Percentiles rank a stretch among this genome's conserved stretches.
phyloP scores from a whole-genome alignment of 1,284 basidiomycete species.

The Cutaneotrichosporon daszewskae region DNA sequence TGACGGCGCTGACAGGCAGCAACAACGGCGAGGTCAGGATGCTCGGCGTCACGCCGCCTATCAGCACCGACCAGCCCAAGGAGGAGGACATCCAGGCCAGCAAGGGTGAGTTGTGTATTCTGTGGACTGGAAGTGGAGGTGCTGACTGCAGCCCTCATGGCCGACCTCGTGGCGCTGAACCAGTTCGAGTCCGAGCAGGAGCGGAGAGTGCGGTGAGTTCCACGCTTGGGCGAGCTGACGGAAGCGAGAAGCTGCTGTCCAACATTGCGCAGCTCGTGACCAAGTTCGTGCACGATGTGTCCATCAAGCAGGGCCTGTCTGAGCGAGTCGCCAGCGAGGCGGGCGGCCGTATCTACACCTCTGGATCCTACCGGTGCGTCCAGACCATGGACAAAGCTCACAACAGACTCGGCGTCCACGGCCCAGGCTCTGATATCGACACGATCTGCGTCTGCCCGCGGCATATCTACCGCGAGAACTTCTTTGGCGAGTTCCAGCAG shows the following conservation, averaged over 20 bases:
- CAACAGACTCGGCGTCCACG: slow-evolving; percentile 77
- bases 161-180: slow-evolving; percentile 78
- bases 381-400: not conserved
- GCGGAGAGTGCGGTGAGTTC: slow-evolving; percentile 72
- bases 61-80: slow-evolving; percentile 66
- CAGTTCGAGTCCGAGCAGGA: slow-evolving; percentile 90
- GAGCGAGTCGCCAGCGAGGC: slow-evolving; percentile 78
- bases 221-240: not conserved
- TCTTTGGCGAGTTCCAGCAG: slow-evolving; percentile 84
- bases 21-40: slow-evolving; percentile 22
- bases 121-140: not conserved
- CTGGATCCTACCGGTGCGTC: slow-evolving; percentile 76
- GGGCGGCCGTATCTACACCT: slow-evolving; percentile 98
- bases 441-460: slow-evolving; percentile 97
- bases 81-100: slow-evolving; percentile 72
- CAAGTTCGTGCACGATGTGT: slow-evolving; percentile 84
- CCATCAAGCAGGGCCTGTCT: slow-evolving; percentile 70
- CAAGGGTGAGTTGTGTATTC: slow-evolving; percentile 61
- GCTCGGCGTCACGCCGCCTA: slow-evolving; percentile 71
- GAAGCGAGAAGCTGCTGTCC: slow-evolving; percentile 86
- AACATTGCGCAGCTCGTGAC: slow-evolving; percentile 85
- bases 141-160: slow-evolving; percentile 48
- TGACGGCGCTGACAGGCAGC: slow-evolving; percentile 1
- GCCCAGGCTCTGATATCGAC: slow-evolving; percentile 95
- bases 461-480: slow-evolving; percentile 91